Base-by-base conservation (phyloP, 2,329 filamentous ascomycete genomes). In the Colletotrichum endophyticum region DNA sequence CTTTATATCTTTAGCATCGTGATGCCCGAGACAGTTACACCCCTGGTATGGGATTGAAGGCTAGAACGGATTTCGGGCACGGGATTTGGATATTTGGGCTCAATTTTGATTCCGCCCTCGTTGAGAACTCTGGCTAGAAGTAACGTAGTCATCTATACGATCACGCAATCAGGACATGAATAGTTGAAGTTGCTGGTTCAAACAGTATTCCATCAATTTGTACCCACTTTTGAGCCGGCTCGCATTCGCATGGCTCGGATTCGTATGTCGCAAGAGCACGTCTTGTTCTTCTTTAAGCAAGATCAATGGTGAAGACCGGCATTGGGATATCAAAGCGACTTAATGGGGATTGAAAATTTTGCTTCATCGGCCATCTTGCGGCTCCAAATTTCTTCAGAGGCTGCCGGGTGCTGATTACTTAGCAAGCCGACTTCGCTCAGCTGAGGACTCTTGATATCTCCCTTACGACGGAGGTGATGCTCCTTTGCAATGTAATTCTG, bases 401-500 rank as follows among this genome's bases (percentile, higher is more conserved):
- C 44, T 49, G 44, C 11, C n/a, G 19, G 9, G 39, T n/a, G 44
- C n/a, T 49, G 11, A 22, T 0, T 9, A 19, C 34, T 19, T 4
- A n/a, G 8, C 39, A 49, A 49, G 9, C 19, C 39, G 19, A 49
- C 19, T 49, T 49, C 19, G 39, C 19, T 49, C 39, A 3, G 36
- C 16, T 39, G 16, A 39, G 16, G 36, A 39, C 9, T 22, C 0
- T 22, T 49, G 6, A 49, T 49, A 49, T n/a, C 44, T 49, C 44
- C 19, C 44, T 22, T 49, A 3, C 11, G 0, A 49, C 44, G 44
- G 44, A 49, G 44, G 0, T n/a, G n/a, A 49, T 49, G n/a, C 44
- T 49, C 44, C n/a, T 49, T 0, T 22, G 44, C 0, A 12, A 9
- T n/a, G 9, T 49, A 0, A 22, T 49, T 49, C 44, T 49, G 11